Evolutionary conservation across 2,329 filamentous ascomycete species (phyloP).

Genomic region (Hymenoscyphus fraxineus): DNA sequence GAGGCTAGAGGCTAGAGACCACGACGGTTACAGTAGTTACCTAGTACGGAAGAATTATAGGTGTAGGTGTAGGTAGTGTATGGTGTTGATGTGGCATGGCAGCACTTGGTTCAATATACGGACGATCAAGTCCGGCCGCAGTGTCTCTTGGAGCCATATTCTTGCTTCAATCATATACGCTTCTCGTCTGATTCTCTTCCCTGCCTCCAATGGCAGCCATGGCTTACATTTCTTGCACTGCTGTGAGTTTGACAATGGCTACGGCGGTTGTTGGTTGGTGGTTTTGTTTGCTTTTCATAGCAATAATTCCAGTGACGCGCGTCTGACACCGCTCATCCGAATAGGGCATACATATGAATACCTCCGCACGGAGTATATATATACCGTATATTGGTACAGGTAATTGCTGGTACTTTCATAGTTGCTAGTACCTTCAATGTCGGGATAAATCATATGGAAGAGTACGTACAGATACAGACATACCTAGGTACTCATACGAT

Average conservation of each 20-base stretch:
- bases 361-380: too few relatives aligned
- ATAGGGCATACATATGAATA: neutral
- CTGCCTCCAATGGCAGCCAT: neutral
- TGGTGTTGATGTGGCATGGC: neutral
- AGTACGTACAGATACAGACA: neutral
- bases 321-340: neutral
- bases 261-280: neutral
- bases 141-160: neutral
- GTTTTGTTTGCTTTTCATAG: neutral
- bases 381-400: too few relatives aligned
- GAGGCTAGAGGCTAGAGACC: neutral
- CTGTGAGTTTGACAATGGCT: neutral
- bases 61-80: neutral
- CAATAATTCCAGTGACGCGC: neutral
- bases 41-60: neutral
- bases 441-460: neutral
- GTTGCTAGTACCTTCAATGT: neutral
- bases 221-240: neutral
- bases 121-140: neutral
- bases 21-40: neutral
- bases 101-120: neutral
- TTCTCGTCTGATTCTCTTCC: neutral
- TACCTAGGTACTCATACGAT: too few relatives aligned
- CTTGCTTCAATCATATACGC: neutral
- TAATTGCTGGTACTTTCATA: neutral